A percentile compares a stretch with the other conserved stretches of the same genome.
Conservation (phyloP, 306 rosid species). For the Dicorynia guianensis region DNA sequence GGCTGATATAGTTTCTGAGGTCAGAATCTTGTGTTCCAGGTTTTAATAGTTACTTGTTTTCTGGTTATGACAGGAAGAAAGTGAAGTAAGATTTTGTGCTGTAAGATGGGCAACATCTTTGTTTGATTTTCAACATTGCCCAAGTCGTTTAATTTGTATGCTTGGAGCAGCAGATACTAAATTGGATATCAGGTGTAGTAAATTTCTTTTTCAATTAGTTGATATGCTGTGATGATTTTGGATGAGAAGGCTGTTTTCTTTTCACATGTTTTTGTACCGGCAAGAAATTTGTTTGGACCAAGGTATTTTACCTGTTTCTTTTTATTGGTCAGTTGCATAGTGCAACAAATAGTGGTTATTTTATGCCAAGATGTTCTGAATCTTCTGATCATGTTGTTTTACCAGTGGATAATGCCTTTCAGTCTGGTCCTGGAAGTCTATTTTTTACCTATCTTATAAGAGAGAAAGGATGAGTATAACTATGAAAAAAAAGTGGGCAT, state of each 20-base stretch:
- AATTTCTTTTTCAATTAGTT: conserved; percentile 36
- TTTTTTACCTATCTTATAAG: background rate
- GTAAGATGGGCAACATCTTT: conserved; percentile 90
- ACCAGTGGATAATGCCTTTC: background rate
- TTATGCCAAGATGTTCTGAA: background rate
- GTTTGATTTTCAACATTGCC: conserved; percentile 86
- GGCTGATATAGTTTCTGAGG: background rate
- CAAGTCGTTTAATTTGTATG: conserved; percentile 91
- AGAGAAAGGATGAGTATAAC: background rate
- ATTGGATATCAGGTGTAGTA: conserved; percentile 83
- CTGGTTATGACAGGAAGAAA: conserved; percentile 75
- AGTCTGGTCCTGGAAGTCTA: background rate
- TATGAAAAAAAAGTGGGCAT: background rate
- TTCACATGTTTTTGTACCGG: background rate
- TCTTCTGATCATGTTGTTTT: background rate
- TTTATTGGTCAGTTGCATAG: background rate
- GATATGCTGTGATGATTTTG: conserved; percentile 27
- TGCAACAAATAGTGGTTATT: background rate
- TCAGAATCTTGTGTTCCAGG: background rate
- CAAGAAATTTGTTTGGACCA: background rate
- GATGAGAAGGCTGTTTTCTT: background rate
- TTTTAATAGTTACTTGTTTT: conserved; percentile 31
- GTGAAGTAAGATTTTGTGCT: conserved; percentile 89
- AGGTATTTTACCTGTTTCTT: background rate
- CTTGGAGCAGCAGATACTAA: conserved; percentile 84